Base-by-base conservation (phyloP, 768 basidiomycete species). In the Pisolithus microcarpus region DNA sequence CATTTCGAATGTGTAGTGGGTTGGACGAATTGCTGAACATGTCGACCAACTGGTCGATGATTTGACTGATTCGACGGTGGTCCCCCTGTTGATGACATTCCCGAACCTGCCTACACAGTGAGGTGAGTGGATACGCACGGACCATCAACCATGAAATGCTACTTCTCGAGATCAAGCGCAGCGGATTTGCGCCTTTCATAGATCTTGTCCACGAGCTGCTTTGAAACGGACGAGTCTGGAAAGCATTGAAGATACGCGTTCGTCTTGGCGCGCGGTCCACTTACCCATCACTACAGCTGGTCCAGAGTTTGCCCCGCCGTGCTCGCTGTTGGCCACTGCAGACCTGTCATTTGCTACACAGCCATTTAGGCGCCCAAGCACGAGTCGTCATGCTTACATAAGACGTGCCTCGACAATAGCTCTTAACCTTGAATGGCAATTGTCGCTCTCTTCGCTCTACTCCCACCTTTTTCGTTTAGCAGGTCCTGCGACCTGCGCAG, bases 181-280 rank as follows among this genome's bases (percentile, higher is more conserved):
- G 94, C 92, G 7, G 89, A 83, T 72, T 97, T 96, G 52, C 94
- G 82, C 72, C 93, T 92, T 76, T 97, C 94, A 66, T 97, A 96
- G 68, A 92, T 86, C 70, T 91, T 91, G 81, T 92, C 90, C 43
- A 89, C 78, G 52, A 92, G 74, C 64, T 89, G 90, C 65, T 85
- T 86, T 39, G 86, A 74, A 45, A 91, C 80, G 53, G 81, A 77
- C 50, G 82, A 72, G 61, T 92, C 89, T 91, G 49, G 13, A 16
- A 30, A 24, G 4, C 15, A 37, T 18, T 37, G 16, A 4, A 58
- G 19, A 63, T 46, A 28, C 13, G 45, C 7, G 3, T 8, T 19
- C n/a, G 7, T 13, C 24, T 4, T 19, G 10, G 45, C 11, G 45
- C 8, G 30, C 31, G 11, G 19, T 8, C 23, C 30, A 46, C 43